These are phyloP conservation scores for Raddia distichophylla DNA, from an alignment of 176 grass and related monocot genomes.

Conservation along the genomic window DNA sequence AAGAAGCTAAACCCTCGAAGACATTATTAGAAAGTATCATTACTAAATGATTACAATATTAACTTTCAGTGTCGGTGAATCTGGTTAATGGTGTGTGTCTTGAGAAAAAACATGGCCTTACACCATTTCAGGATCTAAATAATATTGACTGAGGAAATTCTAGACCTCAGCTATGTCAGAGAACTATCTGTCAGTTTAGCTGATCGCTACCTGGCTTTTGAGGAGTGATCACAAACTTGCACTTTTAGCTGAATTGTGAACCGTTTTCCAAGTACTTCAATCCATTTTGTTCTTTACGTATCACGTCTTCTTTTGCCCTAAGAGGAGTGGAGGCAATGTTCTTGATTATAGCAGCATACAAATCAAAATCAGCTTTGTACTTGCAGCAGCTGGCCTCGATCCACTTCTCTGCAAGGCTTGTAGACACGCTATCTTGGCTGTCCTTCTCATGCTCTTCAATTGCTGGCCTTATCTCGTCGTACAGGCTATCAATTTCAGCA, in stretches of 20 bases:
- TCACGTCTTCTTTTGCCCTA: slow-evolving; percentile 34
- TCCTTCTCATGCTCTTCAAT: slow-evolving; percentile 96
- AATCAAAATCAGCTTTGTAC: slow-evolving; percentile 92
- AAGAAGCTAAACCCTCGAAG: too few species aligned
- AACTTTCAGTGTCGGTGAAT: background rate
- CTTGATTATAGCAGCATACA: slow-evolving; percentile 76
- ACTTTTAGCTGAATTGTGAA: slow-evolving; percentile 33
- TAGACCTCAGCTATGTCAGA: slow-evolving; percentile 2
- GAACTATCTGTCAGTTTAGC: background rate
- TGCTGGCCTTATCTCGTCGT: slow-evolving; percentile 87
- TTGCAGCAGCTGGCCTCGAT: slow-evolving; percentile 88
- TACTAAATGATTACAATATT: background rate
- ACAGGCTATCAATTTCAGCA: slow-evolving; percentile 64
- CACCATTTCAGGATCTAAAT: background rate
- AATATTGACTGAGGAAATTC: background rate
- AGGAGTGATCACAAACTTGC: background rate
- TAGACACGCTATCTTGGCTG: slow-evolving; percentile 87
- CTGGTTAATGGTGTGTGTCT: background rate
- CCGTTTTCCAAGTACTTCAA: slow-evolving; percentile 75
- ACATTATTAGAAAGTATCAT: too few species aligned
- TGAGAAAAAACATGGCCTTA: background rate
- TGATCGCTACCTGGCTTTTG: background rate
- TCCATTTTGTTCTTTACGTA: slow-evolving; percentile 49
- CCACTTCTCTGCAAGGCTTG: slow-evolving; percentile 87
- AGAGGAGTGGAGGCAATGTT: slow-evolving; percentile 58